These are phyloP conservation scores for Crithidia brevicula DNA, from an alignment of 208 protist species.

Conservation along the genomic window DNA sequence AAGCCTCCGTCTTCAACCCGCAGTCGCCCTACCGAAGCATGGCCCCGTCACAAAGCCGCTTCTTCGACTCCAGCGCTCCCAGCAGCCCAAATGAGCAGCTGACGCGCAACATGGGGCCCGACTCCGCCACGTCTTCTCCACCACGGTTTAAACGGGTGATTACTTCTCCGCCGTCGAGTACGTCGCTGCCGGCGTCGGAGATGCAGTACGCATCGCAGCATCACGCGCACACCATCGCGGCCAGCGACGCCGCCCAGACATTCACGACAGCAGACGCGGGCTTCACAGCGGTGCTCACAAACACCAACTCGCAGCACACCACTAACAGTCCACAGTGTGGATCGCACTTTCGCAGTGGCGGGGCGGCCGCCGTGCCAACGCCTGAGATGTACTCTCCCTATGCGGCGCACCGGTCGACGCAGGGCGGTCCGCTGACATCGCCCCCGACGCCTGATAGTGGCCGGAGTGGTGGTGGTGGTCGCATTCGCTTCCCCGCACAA, in stretches of 20 bases:
- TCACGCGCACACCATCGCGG: conserved; percentile 1
- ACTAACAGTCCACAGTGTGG: neutral
- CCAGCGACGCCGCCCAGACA: neutral
- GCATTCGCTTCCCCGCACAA: neutral
- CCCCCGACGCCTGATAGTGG: neutral
- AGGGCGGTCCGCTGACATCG: neutral
- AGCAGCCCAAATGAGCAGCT: neutral
- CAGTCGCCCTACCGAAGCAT: conserved; percentile 18
- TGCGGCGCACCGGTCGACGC: neutral
- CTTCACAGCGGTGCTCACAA: conserved; percentile 15
- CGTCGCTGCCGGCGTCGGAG: conserved; percentile 1
- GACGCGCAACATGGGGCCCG: conserved; percentile 4
- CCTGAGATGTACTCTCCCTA: neutral
- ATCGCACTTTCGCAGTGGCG: neutral
- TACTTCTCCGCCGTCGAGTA: conserved; percentile 8
- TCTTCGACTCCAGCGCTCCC: conserved; percentile 8
- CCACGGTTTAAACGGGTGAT: conserved; percentile 2
- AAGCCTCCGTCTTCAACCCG: conserved; percentile 6
- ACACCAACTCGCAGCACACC: conserved; percentile 1
- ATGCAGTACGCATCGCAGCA: neutral
- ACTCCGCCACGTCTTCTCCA: conserved; percentile 1
- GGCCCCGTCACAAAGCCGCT: conserved; percentile 13
- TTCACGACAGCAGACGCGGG: neutral
- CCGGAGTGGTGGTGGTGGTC: neutral
- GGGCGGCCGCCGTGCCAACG: neutral